phyloP scores from a whole-genome alignment of 495 filamentous ascomycete species.

The Penicillium bovifimosum region DNA sequence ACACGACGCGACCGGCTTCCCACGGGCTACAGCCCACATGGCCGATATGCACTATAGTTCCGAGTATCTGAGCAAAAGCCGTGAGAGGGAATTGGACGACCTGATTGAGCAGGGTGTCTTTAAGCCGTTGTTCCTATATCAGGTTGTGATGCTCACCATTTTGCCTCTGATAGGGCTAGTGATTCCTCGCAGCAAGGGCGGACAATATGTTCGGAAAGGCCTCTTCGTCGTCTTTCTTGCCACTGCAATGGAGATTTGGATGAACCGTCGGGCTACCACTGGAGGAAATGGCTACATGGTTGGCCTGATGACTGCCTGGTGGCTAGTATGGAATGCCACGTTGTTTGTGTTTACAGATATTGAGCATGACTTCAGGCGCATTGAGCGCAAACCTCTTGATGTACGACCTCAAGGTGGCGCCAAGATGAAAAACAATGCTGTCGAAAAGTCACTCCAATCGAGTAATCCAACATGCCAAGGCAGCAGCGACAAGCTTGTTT shows the following conservation, averaged over 20 bases:
- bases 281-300: conserved; percentile 61
- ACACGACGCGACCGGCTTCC: neutral
- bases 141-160: conserved; percentile 25
- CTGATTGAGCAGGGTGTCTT: conserved; percentile 27
- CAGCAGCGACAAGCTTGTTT: conserved; percentile 34
- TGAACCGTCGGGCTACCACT: conserved; percentile 44
- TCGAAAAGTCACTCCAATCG: neutral
- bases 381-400: conserved; percentile 39
- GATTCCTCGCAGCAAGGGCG: conserved; percentile 23
- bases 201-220: conserved; percentile 41
- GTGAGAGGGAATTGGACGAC: conserved; percentile 18
- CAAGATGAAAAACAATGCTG: neutral
- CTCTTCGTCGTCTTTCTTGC: conserved; percentile 49
- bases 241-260: conserved; percentile 36
- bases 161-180: conserved; percentile 31
- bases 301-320: conserved; percentile 62
- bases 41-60: conserved; percentile 19
- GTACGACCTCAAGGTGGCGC: neutral
- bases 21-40: conserved; percentile 29
- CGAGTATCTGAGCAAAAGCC: conserved; percentile 14
- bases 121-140: conserved; percentile 37
- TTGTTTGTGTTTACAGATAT: conserved; percentile 60
- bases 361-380: conserved; percentile 61
- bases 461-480: neutral
- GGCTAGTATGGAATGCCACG: conserved; percentile 56